These are phyloP conservation scores for Onygenales sp. DNA, from an alignment of 2,329 filamentous ascomycete species.

Conservation along the genomic window DNA sequence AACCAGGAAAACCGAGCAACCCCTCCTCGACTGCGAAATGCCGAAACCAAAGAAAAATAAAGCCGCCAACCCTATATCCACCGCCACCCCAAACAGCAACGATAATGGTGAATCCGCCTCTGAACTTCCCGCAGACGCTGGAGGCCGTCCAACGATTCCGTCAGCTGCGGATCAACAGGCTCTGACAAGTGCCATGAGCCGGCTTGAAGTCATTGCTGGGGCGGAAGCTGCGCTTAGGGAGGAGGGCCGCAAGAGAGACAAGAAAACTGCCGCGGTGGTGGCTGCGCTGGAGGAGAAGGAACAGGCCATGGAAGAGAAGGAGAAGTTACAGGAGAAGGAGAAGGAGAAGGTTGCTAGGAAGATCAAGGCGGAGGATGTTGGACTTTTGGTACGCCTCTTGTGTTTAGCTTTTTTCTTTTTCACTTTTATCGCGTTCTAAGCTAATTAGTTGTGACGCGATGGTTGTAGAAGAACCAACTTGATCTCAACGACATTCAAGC, in stretches of 20 bases:
- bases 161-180: constrained; percentile 37
- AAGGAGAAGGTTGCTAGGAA: constrained; percentile 36
- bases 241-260: constrained; percentile 17
- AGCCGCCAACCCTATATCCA: background rate
- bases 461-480: constrained; percentile 32
- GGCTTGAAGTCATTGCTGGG: constrained; percentile 34
- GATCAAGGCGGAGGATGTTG: constrained; percentile 36
- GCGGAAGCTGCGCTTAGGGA: constrained; percentile 12
- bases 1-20: background rate
- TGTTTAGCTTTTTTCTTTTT: background rate
- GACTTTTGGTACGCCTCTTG: constrained; percentile 31
- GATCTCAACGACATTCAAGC: constrained; percentile 38
- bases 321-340: constrained; percentile 14
- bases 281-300: constrained; percentile 5
- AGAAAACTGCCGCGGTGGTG: constrained; percentile 15
- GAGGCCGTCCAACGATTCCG: constrained; percentile 33
- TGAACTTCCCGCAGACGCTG: constrained; percentile 34
- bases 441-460: background rate
- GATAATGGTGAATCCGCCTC: constrained; percentile 25
- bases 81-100: background rate
- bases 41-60: too few relatives aligned
- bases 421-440: background rate
- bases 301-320: background rate
- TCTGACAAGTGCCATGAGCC: constrained; percentile 40
- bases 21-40: too few relatives aligned